Conservation (phyloP, 768 basidiomycete genomes). For the Phanerodontia chrysosporium region DNA sequence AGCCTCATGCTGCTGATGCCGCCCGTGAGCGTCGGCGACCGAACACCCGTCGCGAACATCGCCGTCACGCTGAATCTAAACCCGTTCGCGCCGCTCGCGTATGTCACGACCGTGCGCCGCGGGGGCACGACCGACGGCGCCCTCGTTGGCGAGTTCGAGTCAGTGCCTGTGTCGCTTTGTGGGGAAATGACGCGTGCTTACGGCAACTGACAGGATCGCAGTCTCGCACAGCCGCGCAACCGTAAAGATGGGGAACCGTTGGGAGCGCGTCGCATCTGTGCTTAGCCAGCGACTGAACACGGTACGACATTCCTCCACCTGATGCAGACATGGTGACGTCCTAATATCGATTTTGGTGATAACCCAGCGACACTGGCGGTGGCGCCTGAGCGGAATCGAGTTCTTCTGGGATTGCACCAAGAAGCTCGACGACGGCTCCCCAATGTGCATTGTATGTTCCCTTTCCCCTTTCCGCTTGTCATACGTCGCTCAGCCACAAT, state of each 20-base stretch:
- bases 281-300: slow-evolving; percentile 17
- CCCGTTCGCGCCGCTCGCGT: slow-evolving; percentile 43
- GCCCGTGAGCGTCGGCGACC: slow-evolving; percentile 22
- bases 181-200: no score
- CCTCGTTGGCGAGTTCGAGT: slow-evolving; percentile 37
- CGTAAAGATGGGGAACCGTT: slow-evolving; percentile 36
- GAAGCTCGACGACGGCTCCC: slow-evolving; percentile 41
- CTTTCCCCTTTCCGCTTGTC: background rate
- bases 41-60: slow-evolving; percentile 37
- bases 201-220: slow-evolving; percentile 28
- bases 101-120: slow-evolving; percentile 35
- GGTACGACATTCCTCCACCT: background rate
- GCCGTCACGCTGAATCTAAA: slow-evolving; percentile 40
- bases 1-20: slow-evolving; percentile 36
- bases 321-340: background rate
- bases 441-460: slow-evolving; percentile 40
- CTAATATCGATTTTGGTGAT: background rate
- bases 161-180: no score
- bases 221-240: slow-evolving; percentile 39
- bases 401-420: slow-evolving; percentile 45
- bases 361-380: slow-evolving; percentile 38
- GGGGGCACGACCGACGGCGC: slow-evolving; percentile 29
- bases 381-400: slow-evolving; percentile 32
- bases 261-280: slow-evolving; percentile 36
- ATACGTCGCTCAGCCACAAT: background rate